Percentiles rank a stretch among this genome's conserved stretches.
Evolutionary conservation across 768 basidiomycete genomes (phyloP).

Genomic region (Mycena capillaripes): DNA sequence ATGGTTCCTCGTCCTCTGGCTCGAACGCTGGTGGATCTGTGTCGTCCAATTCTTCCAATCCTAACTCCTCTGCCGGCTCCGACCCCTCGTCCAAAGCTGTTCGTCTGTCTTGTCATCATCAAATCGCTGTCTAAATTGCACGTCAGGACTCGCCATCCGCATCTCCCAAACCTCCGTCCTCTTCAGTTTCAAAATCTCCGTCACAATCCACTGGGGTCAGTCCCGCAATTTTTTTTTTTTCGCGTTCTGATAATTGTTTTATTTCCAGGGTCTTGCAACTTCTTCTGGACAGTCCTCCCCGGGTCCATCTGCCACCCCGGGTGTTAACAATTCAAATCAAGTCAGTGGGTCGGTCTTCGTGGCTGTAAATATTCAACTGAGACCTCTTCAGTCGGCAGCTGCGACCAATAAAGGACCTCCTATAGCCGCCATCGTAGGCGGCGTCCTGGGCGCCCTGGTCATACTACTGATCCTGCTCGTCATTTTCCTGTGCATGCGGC

Average conservation of each 20-base stretch:
- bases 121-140: background rate
- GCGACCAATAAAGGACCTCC: background rate
- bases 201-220: background rate
- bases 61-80: background rate
- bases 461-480: conserved; percentile 8
- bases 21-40: background rate
- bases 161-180: background rate
- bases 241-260: background rate
- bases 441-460: conserved; percentile 20
- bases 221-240: background rate
- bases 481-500: conserved; percentile 11
- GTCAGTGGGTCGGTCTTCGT: background rate
- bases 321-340: background rate
- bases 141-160: background rate
- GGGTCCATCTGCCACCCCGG: background rate
- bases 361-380: background rate
- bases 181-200: background rate
- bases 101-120: background rate
- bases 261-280: background rate
- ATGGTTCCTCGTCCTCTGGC: too few species aligned
- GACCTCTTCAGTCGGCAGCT: background rate
- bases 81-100: background rate
- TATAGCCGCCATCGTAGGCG: conserved; percentile 29
- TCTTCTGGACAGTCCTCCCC: background rate
- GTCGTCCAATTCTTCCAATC: background rate